phyloP scores from a whole-genome alignment of 345 rosid genomes.

The Geranium brycei region DNA sequence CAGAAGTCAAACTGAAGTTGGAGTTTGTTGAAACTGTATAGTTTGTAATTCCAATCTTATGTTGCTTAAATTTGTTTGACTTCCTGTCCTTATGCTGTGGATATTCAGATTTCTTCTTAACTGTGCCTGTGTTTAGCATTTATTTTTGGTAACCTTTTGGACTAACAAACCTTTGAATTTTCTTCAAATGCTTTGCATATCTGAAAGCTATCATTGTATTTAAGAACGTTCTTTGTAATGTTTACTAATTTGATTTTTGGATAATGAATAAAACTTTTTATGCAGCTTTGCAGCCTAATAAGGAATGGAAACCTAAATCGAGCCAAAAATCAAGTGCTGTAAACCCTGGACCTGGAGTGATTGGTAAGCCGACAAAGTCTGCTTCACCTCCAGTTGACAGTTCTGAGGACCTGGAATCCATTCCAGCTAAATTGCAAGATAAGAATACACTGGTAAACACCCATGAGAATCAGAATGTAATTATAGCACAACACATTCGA shows the following conservation, averaged over 20 bases:
- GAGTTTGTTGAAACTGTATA: background rate
- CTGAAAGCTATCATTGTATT: background rate
- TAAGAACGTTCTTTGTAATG: background rate
- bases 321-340: conserved; percentile 39
- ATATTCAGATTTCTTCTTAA: too few relatives aligned
- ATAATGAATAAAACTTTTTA: conserved; percentile 2
- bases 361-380: conserved; percentile 53
- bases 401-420: conserved; percentile 34
- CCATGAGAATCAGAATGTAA: conserved; percentile 53
- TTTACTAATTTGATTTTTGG: background rate
- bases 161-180: background rate
- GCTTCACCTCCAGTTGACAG: conserved; percentile 28
- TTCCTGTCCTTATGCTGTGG: background rate
- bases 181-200: background rate
- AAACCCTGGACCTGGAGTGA: conserved; percentile 35
- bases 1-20: background rate
- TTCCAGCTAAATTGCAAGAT: conserved; percentile 37
- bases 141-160: background rate
- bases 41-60: too few relatives aligned
- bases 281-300: conserved; percentile 56
- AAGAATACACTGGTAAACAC: conserved; percentile 33
- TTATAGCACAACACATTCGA: conserved; percentile 76
- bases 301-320: conserved; percentile 84
- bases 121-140: background rate
- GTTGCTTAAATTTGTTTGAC: background rate